Conservation (phyloP, 768 basidiomycete genomes). For the Boletus tylopilopsis region DNA sequence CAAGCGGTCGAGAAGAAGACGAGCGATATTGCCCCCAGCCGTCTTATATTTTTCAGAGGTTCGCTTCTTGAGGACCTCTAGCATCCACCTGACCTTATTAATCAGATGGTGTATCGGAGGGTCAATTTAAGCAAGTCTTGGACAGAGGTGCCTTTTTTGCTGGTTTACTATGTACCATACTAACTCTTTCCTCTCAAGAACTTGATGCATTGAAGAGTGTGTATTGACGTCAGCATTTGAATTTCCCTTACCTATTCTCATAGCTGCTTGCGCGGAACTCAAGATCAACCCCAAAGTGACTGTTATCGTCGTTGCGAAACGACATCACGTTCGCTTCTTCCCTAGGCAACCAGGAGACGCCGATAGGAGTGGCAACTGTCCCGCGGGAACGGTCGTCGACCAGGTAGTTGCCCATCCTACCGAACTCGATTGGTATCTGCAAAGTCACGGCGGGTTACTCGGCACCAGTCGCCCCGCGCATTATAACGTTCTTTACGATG, state of each 20-base stretch:
- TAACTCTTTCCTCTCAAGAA: conserved; percentile 38
- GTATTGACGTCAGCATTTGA: conserved; percentile 4
- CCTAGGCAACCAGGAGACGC: conserved; percentile 41
- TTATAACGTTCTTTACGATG: conserved; percentile 42
- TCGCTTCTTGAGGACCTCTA: conserved; percentile 3
- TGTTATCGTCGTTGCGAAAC: conserved; percentile 74
- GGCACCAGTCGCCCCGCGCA: conserved; percentile 72
- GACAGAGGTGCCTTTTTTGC: conserved; percentile 45
- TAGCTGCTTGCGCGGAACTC: conserved; percentile 61
- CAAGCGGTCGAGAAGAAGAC: conserved; percentile 47
- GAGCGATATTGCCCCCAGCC: conserved; percentile 46
- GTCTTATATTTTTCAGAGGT: conserved; percentile 78
- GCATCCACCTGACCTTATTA: conserved; percentile 2
- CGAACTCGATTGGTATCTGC: conserved; percentile 76
- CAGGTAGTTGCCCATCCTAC: conserved; percentile 63
- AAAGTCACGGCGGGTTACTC: conserved; percentile 71
- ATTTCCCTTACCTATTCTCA: conserved; percentile 1
- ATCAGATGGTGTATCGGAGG: conserved; percentile 54
- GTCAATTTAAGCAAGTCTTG: conserved; percentile 46
- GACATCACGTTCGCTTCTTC: conserved; percentile 49
- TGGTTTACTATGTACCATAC: not conserved
- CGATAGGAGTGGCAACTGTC: conserved; percentile 70
- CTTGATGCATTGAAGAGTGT: conserved; percentile 56
- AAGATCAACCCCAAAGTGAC: conserved; percentile 66
- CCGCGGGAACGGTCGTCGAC: conserved; percentile 78